These are phyloP conservation scores for Pythium folliculosum DNA, from an alignment of 352 stramenopile genomes.

Conservation along the genomic window DNA sequence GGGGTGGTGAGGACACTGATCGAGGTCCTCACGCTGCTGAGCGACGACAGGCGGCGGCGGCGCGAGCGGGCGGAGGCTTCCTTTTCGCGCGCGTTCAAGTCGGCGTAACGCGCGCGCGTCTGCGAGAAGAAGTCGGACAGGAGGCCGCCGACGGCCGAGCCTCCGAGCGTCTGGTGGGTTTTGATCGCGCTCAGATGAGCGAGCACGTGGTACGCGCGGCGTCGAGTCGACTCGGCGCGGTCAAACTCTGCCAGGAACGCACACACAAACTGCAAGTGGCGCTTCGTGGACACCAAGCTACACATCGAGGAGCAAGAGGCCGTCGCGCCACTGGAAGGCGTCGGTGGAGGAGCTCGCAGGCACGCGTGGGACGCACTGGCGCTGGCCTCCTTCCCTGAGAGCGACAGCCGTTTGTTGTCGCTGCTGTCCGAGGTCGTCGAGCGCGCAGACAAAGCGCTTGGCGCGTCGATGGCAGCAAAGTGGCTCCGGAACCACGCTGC, in stretches of 20 bases:
- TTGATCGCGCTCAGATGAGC: constrained; percentile 44
- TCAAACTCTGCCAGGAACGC: constrained; percentile 43
- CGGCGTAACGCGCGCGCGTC: constrained; percentile 27
- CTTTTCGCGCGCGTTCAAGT: constrained; percentile 29
- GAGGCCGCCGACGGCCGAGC: constrained; percentile 26
- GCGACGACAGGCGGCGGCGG: neutral
- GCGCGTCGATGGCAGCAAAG: constrained; percentile 8
- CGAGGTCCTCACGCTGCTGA: constrained; percentile 1
- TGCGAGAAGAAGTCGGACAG: constrained; percentile 42
- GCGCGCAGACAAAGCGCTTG: neutral
- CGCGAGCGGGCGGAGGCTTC: neutral
- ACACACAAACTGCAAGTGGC: constrained; percentile 42
- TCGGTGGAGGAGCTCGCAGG: neutral
- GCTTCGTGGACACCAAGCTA: constrained; percentile 32
- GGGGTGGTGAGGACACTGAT: neutral
- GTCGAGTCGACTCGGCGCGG: constrained; percentile 14
- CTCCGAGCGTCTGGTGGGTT: constrained; percentile 31
- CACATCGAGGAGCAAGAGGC: constrained; percentile 7
- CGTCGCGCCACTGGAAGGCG: neutral
- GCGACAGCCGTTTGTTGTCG: neutral
- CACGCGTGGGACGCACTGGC: neutral
- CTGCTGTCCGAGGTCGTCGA: neutral
- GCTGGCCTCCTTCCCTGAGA: neutral
- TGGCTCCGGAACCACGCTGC: constrained; percentile 31
- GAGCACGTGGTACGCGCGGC: constrained; percentile 28